These are phyloP conservation scores for Xylaria scruposa DNA, from an alignment of 495 filamentous ascomycete species.

Conservation along the genomic window DNA sequence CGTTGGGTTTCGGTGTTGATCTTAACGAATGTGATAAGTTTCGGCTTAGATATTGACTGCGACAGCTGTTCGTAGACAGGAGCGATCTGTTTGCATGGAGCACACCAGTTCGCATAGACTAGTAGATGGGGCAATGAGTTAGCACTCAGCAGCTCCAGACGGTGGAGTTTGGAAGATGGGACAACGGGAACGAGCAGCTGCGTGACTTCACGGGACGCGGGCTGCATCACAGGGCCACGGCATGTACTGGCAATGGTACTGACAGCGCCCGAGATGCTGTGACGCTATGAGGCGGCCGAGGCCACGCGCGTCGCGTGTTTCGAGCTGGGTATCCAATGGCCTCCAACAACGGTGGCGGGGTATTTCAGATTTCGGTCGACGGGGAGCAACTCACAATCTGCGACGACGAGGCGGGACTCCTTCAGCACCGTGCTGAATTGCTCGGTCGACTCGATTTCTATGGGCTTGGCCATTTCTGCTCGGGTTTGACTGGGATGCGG, in stretches of 20 bases:
- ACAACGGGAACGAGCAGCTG: slow-evolving; percentile 18
- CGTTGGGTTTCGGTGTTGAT: slow-evolving; percentile 81
- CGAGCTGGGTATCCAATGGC: slow-evolving; percentile 8
- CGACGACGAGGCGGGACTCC: slow-evolving; percentile 75
- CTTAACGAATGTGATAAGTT: slow-evolving; percentile 82
- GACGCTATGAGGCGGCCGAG: background rate
- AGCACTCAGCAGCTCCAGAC: slow-evolving; percentile 29
- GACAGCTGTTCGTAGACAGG: slow-evolving; percentile 84
- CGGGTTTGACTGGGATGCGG: slow-evolving; percentile 20
- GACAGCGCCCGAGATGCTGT: slow-evolving; percentile 11
- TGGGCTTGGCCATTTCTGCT: slow-evolving; percentile 65
- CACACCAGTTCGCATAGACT: slow-evolving; percentile 92
- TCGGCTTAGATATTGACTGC: slow-evolving; percentile 70
- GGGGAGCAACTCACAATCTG: slow-evolving; percentile 73
- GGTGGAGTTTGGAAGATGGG: background rate
- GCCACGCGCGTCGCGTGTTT: slow-evolving; percentile 12
- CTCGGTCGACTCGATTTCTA: slow-evolving; percentile 71
- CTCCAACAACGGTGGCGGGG: slow-evolving; percentile 33
- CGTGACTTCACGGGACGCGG: background rate
- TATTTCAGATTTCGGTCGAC: background rate
- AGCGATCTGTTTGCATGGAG: slow-evolving; percentile 83
- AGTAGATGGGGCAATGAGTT: slow-evolving; percentile 35
- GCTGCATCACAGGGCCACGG: slow-evolving; percentile 4
- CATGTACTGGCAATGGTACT: slow-evolving; percentile 5
- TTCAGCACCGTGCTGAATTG: slow-evolving; percentile 74